These are phyloP conservation scores for Cenchrus purpureus DNA, from an alignment of 176 grass and related monocot species.

Conservation along the genomic window DNA sequence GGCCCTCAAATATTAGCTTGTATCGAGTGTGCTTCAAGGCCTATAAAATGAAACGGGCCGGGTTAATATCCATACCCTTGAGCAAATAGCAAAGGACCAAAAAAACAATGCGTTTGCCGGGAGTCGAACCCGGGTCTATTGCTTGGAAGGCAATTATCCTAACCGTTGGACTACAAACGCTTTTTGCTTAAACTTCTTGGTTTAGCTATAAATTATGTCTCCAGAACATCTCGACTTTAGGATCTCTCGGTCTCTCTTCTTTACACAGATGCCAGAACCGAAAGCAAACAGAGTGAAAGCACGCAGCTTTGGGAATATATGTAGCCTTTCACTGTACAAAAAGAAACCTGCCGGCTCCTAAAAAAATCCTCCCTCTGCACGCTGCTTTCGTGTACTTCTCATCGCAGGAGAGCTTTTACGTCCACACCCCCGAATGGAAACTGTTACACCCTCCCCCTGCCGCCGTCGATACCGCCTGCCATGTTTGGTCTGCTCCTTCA, in stretches of 20 bases:
- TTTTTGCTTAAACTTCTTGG: rapidly evolving
- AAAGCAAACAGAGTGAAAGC: constrained; percentile 24
- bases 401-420: not conserved
- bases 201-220: too few relatives aligned
- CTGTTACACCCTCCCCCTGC: not conserved
- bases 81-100: not conserved
- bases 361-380: constrained; percentile 1
- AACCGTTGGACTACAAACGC: constrained; percentile 99
- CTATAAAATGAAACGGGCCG: not conserved
- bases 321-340: not conserved
- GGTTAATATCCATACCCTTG: not conserved
- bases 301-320: constrained; percentile 37
- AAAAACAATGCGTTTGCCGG: constrained; percentile 53
- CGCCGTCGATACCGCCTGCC: not conserved
- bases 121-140: constrained; percentile 96
- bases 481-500: constrained; percentile 2
- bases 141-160: constrained; percentile 98
- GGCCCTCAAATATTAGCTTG: too few relatives aligned
- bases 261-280: constrained; percentile 18
- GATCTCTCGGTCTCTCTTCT: not conserved
- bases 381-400: constrained; percentile 24
- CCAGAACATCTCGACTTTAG: not conserved
- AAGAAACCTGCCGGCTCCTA: constrained; percentile 18
- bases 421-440: not conserved
- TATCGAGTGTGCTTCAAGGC: too few relatives aligned